Evolutionary conservation across 345 rosid genomes (phyloP).

Genomic region (Carallia brachiata): DNA sequence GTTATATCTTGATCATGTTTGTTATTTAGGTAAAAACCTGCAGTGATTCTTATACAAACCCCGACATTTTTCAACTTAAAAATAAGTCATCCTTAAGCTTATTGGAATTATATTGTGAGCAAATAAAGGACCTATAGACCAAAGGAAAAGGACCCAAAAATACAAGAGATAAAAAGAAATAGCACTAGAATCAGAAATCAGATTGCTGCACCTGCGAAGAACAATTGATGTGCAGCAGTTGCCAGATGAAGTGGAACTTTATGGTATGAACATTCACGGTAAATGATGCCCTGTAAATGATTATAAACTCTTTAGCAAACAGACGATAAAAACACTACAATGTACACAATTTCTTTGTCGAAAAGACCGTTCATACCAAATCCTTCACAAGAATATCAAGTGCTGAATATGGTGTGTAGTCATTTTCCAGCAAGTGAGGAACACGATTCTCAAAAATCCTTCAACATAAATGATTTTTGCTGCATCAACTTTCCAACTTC

Average conservation of each 20-base stretch:
- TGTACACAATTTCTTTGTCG: background rate
- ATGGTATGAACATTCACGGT: slow-evolving; percentile 60
- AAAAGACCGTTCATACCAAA: slow-evolving; percentile 53
- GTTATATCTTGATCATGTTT: no score
- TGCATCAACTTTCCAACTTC: background rate
- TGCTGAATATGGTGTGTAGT: slow-evolving; percentile 90
- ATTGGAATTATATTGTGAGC: no score
- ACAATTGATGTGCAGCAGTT: slow-evolving; percentile 75
- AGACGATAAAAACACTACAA: background rate
- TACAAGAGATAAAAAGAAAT: background rate
- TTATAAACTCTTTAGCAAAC: background rate
- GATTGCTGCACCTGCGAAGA: slow-evolving; percentile 59
- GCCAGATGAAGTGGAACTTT: slow-evolving; percentile 85
- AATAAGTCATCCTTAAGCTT: no score
- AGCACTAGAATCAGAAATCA: background rate
- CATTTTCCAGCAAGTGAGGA: slow-evolving; percentile 91
- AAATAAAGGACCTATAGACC: no score
- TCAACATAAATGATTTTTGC: slow-evolving; percentile 29
- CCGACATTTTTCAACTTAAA: no score
- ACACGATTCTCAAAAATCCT: slow-evolving; percentile 99
- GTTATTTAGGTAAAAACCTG: no score
- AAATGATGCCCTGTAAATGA: slow-evolving; percentile 74
- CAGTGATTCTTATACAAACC: no score
- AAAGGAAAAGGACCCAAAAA: background rate
- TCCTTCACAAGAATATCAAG: slow-evolving; percentile 97